Conservation (phyloP, 106 monocot species). For the Acorus calamus region DNA sequence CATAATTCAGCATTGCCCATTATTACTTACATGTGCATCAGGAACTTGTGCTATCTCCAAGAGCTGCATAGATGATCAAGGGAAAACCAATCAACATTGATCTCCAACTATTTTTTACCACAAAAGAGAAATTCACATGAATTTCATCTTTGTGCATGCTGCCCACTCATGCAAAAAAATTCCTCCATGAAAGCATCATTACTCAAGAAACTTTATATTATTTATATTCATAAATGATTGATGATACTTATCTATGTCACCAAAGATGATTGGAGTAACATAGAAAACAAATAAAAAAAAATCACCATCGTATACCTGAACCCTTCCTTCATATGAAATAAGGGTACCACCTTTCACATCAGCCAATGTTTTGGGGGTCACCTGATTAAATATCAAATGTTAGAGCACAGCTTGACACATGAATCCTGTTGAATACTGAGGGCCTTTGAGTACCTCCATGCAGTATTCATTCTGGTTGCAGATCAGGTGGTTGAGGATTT, state of each 20-base stretch:
- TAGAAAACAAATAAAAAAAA: background rate
- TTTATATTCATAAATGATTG: too few species aligned
- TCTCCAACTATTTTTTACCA: background rate
- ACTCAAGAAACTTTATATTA: too few species aligned
- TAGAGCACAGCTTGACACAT: background rate
- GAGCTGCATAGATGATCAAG: slow-evolving; percentile 38
- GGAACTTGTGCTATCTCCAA: slow-evolving; percentile 99
- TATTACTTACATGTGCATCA: slow-evolving; percentile 71
- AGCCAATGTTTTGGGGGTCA: slow-evolving; percentile 7
- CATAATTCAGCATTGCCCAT: background rate
- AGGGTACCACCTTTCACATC: slow-evolving; percentile 15
- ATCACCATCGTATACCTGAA: background rate
- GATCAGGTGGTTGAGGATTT: slow-evolving; percentile 1
- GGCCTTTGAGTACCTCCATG: slow-evolving; percentile 4
- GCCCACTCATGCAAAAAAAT: too few species aligned
- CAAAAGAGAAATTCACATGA: background rate
- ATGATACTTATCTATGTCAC: too few species aligned
- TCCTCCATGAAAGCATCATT: too few species aligned
- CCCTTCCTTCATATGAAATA: slow-evolving; percentile 1
- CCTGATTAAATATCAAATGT: background rate
- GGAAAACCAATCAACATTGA: background rate
- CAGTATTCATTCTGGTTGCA: slow-evolving; percentile 10
- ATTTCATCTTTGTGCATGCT: too few species aligned
- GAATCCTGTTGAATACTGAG: background rate
- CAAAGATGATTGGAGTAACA: background rate